Percentiles rank a stretch among this genome's conserved stretches.
Evolutionary conservation across 768 basidiomycete genomes (phyloP).

Genomic region (Pholiota microspora): DNA sequence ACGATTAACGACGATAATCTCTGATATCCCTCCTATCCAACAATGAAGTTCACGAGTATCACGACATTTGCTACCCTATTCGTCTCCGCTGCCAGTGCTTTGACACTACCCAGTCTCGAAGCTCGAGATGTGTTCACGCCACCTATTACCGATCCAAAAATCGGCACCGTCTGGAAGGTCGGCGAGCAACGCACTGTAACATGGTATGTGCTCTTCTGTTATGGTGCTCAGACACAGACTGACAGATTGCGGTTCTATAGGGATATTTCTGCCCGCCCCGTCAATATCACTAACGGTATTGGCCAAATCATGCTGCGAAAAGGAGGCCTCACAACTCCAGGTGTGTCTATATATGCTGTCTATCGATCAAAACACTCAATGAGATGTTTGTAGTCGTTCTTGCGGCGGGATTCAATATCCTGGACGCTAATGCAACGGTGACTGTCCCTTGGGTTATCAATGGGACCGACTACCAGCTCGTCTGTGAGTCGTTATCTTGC

Average conservation of each 20-base stretch:
- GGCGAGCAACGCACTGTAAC: constrained; percentile 39
- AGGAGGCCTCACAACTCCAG: constrained; percentile 26
- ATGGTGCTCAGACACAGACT: background rate
- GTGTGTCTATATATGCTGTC: constrained; percentile 17
- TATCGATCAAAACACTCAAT: background rate
- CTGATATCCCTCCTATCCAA: background rate
- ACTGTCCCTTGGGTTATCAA: constrained; percentile 32
- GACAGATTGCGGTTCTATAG: constrained; percentile 18
- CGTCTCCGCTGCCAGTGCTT: constrained; percentile 19
- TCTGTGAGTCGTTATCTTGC: constrained; percentile 32
- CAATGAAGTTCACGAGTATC: constrained; percentile 22
- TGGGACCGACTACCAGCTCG: constrained; percentile 34
- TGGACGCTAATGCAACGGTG: constrained; percentile 30
- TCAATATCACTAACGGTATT: constrained; percentile 44
- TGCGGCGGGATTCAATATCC: constrained; percentile 35
- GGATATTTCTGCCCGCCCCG: constrained; percentile 39
- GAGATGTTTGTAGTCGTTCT: constrained; percentile 23
- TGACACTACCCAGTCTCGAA: constrained; percentile 20
- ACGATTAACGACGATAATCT: background rate
- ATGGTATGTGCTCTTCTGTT: constrained; percentile 31
- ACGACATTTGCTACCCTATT: constrained; percentile 12
- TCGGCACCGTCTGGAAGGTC: constrained; percentile 36
- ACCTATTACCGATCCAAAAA: constrained; percentile 33
- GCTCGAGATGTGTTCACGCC: constrained; percentile 51
- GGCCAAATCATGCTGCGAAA: constrained; percentile 44